These are phyloP conservation scores for Termitomyces sp. DNA, from an alignment of 768 basidiomycete species.

Conservation along the genomic window DNA sequence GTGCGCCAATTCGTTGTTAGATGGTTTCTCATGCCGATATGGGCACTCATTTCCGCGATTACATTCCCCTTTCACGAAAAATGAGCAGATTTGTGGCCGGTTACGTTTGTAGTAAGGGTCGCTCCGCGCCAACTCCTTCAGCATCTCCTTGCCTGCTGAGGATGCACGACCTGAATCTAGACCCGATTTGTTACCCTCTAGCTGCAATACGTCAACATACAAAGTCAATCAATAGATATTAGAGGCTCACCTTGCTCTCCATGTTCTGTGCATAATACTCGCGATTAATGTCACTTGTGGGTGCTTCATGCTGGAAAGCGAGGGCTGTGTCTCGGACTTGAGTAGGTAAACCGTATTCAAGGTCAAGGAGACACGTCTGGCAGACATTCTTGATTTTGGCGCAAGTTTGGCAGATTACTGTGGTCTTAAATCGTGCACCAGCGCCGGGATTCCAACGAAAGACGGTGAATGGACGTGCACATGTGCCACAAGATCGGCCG, in stretches of 20 bases:
- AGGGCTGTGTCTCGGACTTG: constrained; percentile 97
- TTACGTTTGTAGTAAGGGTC: constrained; percentile 99
- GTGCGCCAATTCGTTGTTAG: constrained; percentile 75
- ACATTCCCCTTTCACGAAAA: constrained; percentile 95
- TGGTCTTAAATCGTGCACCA: constrained; percentile 93
- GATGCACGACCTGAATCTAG: constrained; percentile 57
- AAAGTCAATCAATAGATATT: background rate
- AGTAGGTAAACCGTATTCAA: constrained; percentile 93
- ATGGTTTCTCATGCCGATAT: constrained; percentile 90
- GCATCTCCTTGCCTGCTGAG: constrained; percentile 91
- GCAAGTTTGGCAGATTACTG: constrained; percentile 95
- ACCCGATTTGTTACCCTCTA: constrained; percentile 66
- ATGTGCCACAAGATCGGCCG: constrained; percentile 94
- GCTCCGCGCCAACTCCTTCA: constrained; percentile 89
- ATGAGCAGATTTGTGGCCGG: constrained; percentile 88
- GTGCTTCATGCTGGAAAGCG: constrained; percentile 79
- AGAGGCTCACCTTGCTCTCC: constrained; percentile 65
- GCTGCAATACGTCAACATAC: constrained; percentile 31
- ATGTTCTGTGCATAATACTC: constrained; percentile 94
- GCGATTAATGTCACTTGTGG: constrained; percentile 95
- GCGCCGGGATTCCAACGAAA: constrained; percentile 98
- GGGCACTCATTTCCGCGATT: constrained; percentile 90
- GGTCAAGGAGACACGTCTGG: constrained; percentile 94
- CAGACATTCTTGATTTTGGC: constrained; percentile 96
- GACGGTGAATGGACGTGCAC: constrained; percentile 92